Evolutionary conservation across 176 grass and related monocot genomes (phyloP), one percentile per base, ranked within the genome.

Genomic region (Oryza officinalis): DNA sequence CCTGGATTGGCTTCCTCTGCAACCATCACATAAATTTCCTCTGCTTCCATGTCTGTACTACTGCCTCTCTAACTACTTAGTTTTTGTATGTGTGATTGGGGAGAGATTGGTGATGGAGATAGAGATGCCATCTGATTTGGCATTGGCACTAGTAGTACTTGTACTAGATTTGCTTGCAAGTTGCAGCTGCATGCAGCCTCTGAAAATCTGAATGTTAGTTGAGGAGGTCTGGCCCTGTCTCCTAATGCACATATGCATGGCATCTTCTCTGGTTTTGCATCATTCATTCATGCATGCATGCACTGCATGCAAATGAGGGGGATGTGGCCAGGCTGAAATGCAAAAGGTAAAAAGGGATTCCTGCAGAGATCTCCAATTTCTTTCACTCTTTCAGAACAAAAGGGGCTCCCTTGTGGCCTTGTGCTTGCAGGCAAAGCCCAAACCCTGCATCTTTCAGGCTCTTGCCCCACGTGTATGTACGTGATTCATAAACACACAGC

Each of bases 281-380:
- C 88, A 31, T 43, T 45, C 32, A 61, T 52, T 17, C 49, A 66
- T 54, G 37, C 52, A 45, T 44, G 32, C 45, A 57, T 57, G 50
- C 57, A 68, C 43, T 57, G 50, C 57, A 68, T 54, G 63, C 52
- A 83, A 72, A 69, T 13, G 26, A 63, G 71, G 57, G 49, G 10
- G 50, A 57, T 81, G 35, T 69, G 45, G 49, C 30, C 76, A 15
- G 26, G 59, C 68, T 67, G 13, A 43, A 22, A 72, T 83, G 74
- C 85, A 60, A 81, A 91, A 74, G 66, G 57, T 41, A 63, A 86
- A 76, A 89, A 45, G 38, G 8, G 77, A 71, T 75, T 69, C 83
- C 88, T 85, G 81, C 85, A 87, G 87, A 93, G 87, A 90, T 90
- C 77, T 81, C 43, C 75, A 31, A 26, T 54, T 75, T 54, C 8